Percentiles rank a stretch among this genome's conserved stretches.
Conservation (phyloP, 805 yeast genomes). For the Myxozyma lipomycoides region DNA sequence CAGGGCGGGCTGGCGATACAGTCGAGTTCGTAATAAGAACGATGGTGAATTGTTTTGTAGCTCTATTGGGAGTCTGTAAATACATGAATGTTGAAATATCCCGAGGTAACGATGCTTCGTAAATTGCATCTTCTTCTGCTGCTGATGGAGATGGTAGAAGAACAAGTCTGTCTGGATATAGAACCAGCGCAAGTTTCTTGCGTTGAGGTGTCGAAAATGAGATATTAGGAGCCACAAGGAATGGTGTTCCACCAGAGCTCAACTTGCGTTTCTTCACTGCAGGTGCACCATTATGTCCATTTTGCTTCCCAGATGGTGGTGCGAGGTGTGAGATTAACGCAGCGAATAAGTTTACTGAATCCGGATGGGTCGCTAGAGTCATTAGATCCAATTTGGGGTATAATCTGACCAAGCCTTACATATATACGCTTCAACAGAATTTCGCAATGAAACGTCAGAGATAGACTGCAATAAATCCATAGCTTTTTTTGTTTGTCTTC, state of each 20-base stretch:
- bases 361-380: too few species aligned
- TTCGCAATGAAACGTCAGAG: neutral
- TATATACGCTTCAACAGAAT: neutral
- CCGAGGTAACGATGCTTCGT: neutral
- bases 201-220: conserved; percentile 29
- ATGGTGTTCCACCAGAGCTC: neutral
- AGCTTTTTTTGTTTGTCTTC: too few species aligned
- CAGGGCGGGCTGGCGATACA: conserved; percentile 5
- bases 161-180: conserved; percentile 12
- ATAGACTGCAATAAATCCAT: too few species aligned
- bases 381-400: too few species aligned
- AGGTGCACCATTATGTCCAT: neutral
- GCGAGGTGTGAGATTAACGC: neutral
- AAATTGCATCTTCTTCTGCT: neutral
- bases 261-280: neutral
- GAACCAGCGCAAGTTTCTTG: conserved; percentile 24
- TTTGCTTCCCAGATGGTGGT: neutral
- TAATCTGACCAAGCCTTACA: too few species aligned
- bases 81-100: conserved; percentile 7
- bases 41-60: conserved; percentile 15
- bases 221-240: conserved; percentile 16
- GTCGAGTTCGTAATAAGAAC: conserved; percentile 1
- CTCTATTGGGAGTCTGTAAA: conserved; percentile 19
- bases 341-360: neutral
- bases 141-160: conserved; percentile 7